Evolutionary conservation across 169 alveolate species (phyloP).

Genomic region (Cryptosporidium meleagridis): DNA sequence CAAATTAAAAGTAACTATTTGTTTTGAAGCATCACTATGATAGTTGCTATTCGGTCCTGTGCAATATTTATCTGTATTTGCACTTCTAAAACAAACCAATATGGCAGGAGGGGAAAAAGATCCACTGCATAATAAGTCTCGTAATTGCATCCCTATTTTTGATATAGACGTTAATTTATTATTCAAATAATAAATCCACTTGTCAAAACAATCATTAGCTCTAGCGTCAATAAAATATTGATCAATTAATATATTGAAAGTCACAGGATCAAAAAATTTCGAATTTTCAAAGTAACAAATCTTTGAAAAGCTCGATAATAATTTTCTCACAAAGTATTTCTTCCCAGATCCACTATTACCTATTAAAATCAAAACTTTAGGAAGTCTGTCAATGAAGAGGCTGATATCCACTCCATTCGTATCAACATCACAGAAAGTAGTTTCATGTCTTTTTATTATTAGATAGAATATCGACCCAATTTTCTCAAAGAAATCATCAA

Average conservation of each 20-base stretch:
- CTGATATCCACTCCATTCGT: background rate
- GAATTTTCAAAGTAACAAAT: background rate
- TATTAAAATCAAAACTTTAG: background rate
- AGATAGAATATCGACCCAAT: constrained; percentile 7
- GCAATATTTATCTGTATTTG: background rate
- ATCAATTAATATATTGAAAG: background rate
- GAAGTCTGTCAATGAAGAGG: background rate
- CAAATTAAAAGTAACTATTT: background rate
- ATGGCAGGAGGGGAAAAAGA: background rate
- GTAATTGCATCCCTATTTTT: background rate
- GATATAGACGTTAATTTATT: background rate
- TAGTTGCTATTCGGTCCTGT: background rate
- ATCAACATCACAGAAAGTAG: background rate
- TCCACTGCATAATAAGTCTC: background rate
- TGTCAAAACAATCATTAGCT: background rate
- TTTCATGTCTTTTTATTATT: background rate
- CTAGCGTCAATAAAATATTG: background rate
- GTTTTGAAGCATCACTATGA: background rate
- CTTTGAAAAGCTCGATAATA: constrained; percentile 10
- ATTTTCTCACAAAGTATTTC: constrained; percentile 5
- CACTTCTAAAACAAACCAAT: background rate
- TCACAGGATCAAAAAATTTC: background rate
- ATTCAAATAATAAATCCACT: background rate
- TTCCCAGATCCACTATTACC: constrained; percentile 23
- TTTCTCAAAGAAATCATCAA: constrained; percentile 33